Percentiles rank a stretch among this genome's conserved stretches.
Evolutionary conservation across 768 basidiomycete species (phyloP).

Genomic region (Serendipita sp.): DNA sequence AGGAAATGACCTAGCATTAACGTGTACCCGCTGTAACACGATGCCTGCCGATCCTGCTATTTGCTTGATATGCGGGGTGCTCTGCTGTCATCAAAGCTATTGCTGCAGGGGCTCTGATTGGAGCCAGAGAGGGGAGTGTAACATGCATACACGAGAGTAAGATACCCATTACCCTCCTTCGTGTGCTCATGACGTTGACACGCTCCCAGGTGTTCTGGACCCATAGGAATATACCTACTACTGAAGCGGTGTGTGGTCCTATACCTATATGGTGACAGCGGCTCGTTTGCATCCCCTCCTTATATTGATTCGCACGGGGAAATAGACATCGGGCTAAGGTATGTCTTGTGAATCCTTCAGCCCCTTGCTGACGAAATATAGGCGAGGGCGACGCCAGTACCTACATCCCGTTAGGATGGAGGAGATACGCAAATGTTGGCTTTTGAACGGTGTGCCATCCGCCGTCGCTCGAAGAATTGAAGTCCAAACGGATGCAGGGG

Average conservation of each 20-base stretch:
- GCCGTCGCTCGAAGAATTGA: constrained; percentile 81
- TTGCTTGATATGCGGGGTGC: constrained; percentile 77
- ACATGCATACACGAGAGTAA: constrained; percentile 86
- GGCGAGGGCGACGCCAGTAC: constrained; percentile 79
- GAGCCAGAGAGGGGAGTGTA: constrained; percentile 71
- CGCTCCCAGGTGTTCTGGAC: constrained; percentile 81
- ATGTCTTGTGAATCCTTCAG: constrained; percentile 12
- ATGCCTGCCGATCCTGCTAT: constrained; percentile 77
- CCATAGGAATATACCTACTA: constrained; percentile 76
- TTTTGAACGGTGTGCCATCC: constrained; percentile 78
- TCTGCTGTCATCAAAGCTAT: constrained; percentile 79
- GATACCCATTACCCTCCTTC: constrained; percentile 20
- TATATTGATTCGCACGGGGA: constrained; percentile 93
- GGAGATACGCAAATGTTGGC: constrained; percentile 80
- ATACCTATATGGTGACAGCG: constrained; percentile 75
- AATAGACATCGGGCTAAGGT: constrained; percentile 85
- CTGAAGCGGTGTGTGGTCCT: constrained; percentile 83
- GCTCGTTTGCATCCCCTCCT: constrained; percentile 76
- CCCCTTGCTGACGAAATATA: constrained; percentile 17
- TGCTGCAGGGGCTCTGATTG: constrained; percentile 68
- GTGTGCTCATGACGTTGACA: neutral
- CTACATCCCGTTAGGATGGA: constrained; percentile 77
- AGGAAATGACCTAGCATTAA: constrained; percentile 53
- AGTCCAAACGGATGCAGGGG: constrained; percentile 73
- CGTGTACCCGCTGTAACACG: constrained; percentile 60